Conservation (phyloP, 768 basidiomycete species). For the Termitomyces titanicus region DNA sequence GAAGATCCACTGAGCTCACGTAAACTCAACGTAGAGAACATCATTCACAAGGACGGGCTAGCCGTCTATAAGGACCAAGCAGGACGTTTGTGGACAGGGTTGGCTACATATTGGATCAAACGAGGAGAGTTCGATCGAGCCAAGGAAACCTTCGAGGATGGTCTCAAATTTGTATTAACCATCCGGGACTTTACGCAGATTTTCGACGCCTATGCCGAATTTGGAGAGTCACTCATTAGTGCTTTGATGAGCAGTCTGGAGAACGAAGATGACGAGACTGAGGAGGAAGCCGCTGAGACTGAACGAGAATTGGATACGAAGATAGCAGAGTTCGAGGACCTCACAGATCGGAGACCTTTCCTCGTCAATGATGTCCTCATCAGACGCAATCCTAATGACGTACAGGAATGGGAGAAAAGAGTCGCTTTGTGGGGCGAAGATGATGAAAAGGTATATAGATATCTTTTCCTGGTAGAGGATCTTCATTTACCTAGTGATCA, state of each 20-base stretch:
- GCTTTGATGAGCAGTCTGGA: constrained; percentile 86
- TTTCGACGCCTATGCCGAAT: constrained; percentile 95
- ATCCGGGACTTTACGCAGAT: constrained; percentile 97
- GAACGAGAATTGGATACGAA: constrained; percentile 81
- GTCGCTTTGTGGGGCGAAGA: constrained; percentile 91
- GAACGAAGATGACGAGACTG: constrained; percentile 62
- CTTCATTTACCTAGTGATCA: constrained; percentile 23
- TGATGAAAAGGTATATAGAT: constrained; percentile 76
- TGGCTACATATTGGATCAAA: constrained; percentile 99
- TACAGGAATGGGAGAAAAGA: constrained; percentile 99
- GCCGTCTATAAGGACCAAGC: constrained; percentile 94
- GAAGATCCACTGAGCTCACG: constrained; percentile 70
- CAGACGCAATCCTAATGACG: constrained; percentile 93
- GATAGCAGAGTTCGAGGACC: constrained; percentile 90
- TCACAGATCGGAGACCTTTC: constrained; percentile 95
- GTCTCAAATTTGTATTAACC: constrained; percentile 80
- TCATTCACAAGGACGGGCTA: constrained; percentile 85
- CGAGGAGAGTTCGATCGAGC: constrained; percentile 92
- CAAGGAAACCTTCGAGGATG: constrained; percentile 83
- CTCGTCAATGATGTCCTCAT: constrained; percentile 93
- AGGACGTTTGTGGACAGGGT: constrained; percentile 91
- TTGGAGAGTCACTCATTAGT: constrained; percentile 84
- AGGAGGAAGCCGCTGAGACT: constrained; percentile 70
- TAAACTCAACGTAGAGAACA: constrained; percentile 82
- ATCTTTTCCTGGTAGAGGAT: not conserved